phyloP scores from a whole-genome alignment of 1,139 yeast species.

The Taphrina confusa region DNA sequence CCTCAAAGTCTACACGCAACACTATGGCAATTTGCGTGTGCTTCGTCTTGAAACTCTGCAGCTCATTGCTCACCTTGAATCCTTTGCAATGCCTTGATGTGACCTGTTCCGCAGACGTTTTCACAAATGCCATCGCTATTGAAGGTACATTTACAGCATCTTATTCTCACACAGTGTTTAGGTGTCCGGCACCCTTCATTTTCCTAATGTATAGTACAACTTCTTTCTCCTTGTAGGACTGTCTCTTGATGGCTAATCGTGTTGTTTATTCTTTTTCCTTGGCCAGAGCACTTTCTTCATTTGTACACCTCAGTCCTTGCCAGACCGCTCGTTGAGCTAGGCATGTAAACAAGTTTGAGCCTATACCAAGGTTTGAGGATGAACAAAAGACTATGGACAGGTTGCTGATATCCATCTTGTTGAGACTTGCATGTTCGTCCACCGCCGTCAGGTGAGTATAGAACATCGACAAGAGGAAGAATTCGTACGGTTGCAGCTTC shows the following conservation, averaged over 20 bases:
- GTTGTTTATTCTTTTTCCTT: too few relatives aligned
- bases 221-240: too few relatives aligned
- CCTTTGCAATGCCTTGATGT: too few relatives aligned
- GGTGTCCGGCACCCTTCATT: not conserved
- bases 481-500: conserved; percentile 41
- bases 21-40: too few relatives aligned
- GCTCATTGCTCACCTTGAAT: too few relatives aligned
- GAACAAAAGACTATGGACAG: conserved; percentile 45
- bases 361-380: conserved; percentile 28
- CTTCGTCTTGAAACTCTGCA: too few relatives aligned
- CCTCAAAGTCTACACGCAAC: too few relatives aligned
- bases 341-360: conserved; percentile 17
- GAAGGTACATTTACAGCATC: too few relatives aligned
- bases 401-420: conserved; percentile 44
- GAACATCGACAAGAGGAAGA: conserved; percentile 43
- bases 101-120: too few relatives aligned
- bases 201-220: not conserved
- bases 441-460: conserved; percentile 42
- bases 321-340: conserved; percentile 7
- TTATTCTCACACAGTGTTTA: too few relatives aligned
- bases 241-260: too few relatives aligned
- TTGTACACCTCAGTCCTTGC: conserved; percentile 15
- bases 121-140: conserved; percentile 7
- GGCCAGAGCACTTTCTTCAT: not conserved
- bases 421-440: conserved; percentile 35